A percentile compares a stretch with the other conserved stretches of the same genome.
phyloP scores from a whole-genome alignment of 1,284 basidiomycete species.

The Veloboletus limbatus region DNA sequence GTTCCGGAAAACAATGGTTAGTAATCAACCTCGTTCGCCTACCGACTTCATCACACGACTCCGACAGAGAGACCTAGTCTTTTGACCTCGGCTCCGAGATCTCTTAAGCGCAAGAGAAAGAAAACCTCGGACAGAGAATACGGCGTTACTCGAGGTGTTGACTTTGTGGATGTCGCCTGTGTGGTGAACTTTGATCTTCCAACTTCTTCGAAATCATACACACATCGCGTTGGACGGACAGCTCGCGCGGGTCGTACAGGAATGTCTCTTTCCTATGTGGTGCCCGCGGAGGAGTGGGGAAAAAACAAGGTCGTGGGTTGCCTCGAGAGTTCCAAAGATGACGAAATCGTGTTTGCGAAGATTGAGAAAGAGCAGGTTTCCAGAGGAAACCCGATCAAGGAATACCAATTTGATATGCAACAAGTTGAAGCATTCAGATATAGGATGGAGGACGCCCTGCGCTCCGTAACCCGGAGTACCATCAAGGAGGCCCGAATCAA shows the following conservation, averaged over 20 bases:
- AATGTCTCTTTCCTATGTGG: constrained; percentile 88
- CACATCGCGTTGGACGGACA: constrained; percentile 94
- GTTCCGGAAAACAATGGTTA: constrained; percentile 12
- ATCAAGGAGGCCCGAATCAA: constrained; percentile 92
- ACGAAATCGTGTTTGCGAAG: constrained; percentile 72
- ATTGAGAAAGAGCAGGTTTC: constrained; percentile 76
- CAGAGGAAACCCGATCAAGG: constrained; percentile 77
- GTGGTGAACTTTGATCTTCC: constrained; percentile 99
- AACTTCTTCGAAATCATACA: constrained; percentile 85
- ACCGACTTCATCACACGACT: not conserved
- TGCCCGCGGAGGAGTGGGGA: constrained; percentile 74
- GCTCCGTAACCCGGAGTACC: constrained; percentile 82
- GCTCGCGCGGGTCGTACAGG: constrained; percentile 94
- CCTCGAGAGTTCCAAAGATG: constrained; percentile 65
- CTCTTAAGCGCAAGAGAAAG: constrained; percentile 39
- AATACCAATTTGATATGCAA: constrained; percentile 91
- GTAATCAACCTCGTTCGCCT: constrained; percentile 2
- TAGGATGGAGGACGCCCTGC: constrained; percentile 94
- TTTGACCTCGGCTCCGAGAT: constrained; percentile 3
- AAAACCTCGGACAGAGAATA: constrained; percentile 71
- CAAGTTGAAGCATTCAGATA: constrained; percentile 99
- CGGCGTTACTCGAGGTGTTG: constrained; percentile 94
- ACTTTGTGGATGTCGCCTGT: constrained; percentile 96
- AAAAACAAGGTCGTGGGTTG: constrained; percentile 72
- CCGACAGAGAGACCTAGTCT: constrained; percentile 9